Evolutionary conservation across 225 moss, liverwort and hornwort species (phyloP).

Genomic region (Pseudisothecium myosuroides): DNA sequence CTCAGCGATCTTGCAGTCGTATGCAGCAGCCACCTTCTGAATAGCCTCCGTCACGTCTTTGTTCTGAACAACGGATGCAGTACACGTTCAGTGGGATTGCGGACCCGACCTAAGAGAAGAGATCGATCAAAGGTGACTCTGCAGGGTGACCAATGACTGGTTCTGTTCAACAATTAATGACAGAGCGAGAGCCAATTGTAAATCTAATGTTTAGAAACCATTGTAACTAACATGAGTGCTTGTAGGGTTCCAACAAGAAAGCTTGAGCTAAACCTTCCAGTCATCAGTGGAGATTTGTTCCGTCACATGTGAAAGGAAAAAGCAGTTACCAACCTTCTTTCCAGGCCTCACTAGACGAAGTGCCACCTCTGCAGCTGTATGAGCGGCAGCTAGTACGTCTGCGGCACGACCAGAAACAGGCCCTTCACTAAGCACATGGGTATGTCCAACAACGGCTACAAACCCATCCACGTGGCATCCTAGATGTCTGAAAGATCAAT

Average conservation of each 20-base stretch:
- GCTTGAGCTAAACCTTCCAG: neutral
- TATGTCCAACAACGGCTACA: slow-evolving; percentile 89
- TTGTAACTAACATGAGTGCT: neutral
- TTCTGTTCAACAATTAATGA: neutral
- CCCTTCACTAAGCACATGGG: slow-evolving; percentile 82
- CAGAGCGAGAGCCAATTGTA: neutral
- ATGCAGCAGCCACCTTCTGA: slow-evolving; percentile 91
- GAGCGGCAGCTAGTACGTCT: slow-evolving; percentile 81
- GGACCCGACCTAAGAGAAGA: neutral
- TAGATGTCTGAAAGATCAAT: slow-evolving; percentile 48
- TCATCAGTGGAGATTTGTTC: neutral
- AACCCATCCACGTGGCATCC: slow-evolving; percentile 98
- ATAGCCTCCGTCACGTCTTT: slow-evolving; percentile 96
- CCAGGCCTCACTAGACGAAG: slow-evolving; percentile 87
- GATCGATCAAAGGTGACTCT: neutral
- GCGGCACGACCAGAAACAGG: slow-evolving; percentile 88
- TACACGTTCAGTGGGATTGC: neutral
- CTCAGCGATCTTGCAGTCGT: slow-evolving; percentile 91
- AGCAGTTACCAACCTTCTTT: slow-evolving; percentile 45
- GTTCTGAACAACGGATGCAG: slow-evolving; percentile 36
- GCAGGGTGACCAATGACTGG: neutral
- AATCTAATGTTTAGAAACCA: neutral
- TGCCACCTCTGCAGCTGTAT: slow-evolving; percentile 89
- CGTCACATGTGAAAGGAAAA: neutral
- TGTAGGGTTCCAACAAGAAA: neutral